Evolutionary conservation across 345 rosid genomes (phyloP), one percentile per base, ranked within the genome.

Genomic region (Gossypium australe): DNA sequence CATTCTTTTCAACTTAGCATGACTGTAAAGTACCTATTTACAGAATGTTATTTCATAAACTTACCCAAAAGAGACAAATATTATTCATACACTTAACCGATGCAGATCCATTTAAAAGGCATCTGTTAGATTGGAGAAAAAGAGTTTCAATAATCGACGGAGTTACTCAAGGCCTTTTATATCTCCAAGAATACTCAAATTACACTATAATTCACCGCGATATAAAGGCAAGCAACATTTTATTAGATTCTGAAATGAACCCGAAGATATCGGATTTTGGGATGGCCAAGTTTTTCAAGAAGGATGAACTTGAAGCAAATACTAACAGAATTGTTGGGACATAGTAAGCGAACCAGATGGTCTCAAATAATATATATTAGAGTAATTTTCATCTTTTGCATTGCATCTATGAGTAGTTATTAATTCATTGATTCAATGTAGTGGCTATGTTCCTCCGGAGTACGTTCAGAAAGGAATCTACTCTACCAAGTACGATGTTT

Each of bases 391-490:
- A 20, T 68, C 34, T 41, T 45, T 13, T 18, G 1, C 27, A 3
- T 17, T 73, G 25, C 45, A 52, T 38, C 20, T 2, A 2, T 52
- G 18, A 12, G 6, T n/a, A n/a, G 48, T 51, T 49, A 13, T 7
- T 48, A 29, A 63, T 1, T 27, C n/a, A 47, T 24, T 24, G 25
- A 3, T 64, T 43, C 24, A 1, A 11, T 78, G 70, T 76, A 83
- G 89, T 38, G 87, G 91, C 17, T 85, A 80, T 41, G 70, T 82
- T 78, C 87, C 91, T 55, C 87, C 91, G 2, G 89, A 85, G 71
- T 87, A 85, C n/a, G 89, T 77, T 17, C 77, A 48, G 34, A 80
- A 68, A 5, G 87, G 91, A 7, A 74, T 67, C 27, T 87, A 87
- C 71, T 84, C 89, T 14, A 80, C 72, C 75, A 87, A 87, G 58